phyloP scores from a whole-genome alignment of 805 yeast genomes.

The Pichia insulana region DNA sequence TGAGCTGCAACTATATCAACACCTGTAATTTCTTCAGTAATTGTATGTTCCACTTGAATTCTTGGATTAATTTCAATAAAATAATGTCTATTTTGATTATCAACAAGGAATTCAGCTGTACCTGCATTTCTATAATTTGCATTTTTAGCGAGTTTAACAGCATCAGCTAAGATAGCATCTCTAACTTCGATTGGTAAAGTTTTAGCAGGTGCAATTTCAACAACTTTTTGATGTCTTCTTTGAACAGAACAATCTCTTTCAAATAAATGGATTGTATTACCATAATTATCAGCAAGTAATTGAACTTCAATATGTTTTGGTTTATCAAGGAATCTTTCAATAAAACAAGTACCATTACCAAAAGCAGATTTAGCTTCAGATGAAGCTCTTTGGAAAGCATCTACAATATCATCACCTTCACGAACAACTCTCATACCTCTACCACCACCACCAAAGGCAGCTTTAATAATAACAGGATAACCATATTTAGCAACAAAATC shows the following conservation, averaged over 20 bases:
- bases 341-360: slow-evolving; percentile 97
- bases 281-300: slow-evolving; percentile 84
- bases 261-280: slow-evolving; percentile 89
- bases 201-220: slow-evolving; percentile 96
- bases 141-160: slow-evolving; percentile 80
- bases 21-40: slow-evolving; percentile 97
- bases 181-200: slow-evolving; percentile 76
- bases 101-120: slow-evolving; percentile 96
- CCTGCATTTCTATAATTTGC: slow-evolving; percentile 96
- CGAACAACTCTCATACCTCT: slow-evolving; percentile 99
- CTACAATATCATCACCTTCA: slow-evolving; percentile 87
- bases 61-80: slow-evolving; percentile 98
- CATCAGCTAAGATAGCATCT: slow-evolving; percentile 89
- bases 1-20: slow-evolving; percentile 97
- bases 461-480: slow-evolving; percentile 93
- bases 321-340: slow-evolving; percentile 87
- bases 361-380: slow-evolving; percentile 94
- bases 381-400: slow-evolving; percentile 88
- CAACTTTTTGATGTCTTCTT: slow-evolving; percentile 98
- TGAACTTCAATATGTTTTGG: slow-evolving; percentile 99
- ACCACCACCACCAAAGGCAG: slow-evolving; percentile 99
- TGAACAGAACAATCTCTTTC: slow-evolving; percentile 99
- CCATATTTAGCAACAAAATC: slow-evolving; percentile 80
- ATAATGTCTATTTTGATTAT: slow-evolving; percentile 87
- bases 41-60: slow-evolving; percentile 97